Percentiles rank a stretch among this genome's conserved stretches.
These are phyloP conservation scores for Elaeis oleifera DNA, from an alignment of 202 grass and related monocot species.

Conservation along the genomic window DNA sequence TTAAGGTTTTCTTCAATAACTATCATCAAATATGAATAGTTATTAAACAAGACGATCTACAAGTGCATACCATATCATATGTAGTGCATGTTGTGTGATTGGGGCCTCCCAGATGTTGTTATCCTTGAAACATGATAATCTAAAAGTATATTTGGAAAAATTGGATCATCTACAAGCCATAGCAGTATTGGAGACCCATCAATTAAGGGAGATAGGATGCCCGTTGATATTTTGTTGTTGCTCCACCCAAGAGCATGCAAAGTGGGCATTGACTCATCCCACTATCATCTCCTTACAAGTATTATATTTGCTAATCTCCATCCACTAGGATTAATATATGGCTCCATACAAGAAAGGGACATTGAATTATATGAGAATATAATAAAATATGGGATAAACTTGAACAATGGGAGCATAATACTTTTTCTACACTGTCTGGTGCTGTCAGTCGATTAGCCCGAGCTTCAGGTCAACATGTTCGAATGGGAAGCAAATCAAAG, in stretches of 20 bases:
- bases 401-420: background rate
- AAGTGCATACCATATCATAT: too few species aligned
- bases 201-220: background rate
- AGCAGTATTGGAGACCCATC: background rate
- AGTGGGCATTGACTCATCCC: background rate
- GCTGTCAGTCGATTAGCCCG: background rate
- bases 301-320: background rate
- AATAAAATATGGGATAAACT: background rate
- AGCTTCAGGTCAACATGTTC: background rate
- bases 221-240: background rate
- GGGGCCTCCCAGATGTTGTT: too few species aligned
- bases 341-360: background rate
- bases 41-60: too few species aligned
- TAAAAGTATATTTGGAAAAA: too few species aligned
- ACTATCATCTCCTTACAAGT: background rate
- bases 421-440: background rate
- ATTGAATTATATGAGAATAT: background rate
- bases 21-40: too few species aligned
- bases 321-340: background rate
- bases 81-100: too few species aligned
- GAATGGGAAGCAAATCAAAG: background rate
- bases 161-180: background rate
- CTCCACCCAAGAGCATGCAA: background rate
- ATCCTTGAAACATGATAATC: too few species aligned
- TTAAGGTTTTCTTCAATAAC: too few species aligned